A percentile compares a stretch with the other conserved stretches of the same genome.
Evolutionary conservation across 805 yeast species (phyloP).

Genomic region (Starmerella etchellsii): DNA sequence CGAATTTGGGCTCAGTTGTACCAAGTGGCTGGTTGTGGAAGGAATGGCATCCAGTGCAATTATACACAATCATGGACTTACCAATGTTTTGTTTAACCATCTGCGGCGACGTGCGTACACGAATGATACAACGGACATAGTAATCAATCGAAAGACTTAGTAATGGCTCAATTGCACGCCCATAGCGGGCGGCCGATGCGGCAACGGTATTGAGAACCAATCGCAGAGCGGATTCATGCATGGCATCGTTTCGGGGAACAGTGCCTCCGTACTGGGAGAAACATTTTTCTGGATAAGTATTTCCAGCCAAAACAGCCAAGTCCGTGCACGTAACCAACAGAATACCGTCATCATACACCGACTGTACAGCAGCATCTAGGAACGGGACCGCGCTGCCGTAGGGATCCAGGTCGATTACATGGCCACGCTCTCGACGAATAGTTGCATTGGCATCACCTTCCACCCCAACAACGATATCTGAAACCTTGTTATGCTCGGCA

Average conservation of each 20-base stretch:
- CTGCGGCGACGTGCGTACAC: constrained; percentile 64
- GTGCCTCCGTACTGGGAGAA: constrained; percentile 90
- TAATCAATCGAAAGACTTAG: constrained; percentile 80
- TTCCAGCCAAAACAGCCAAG: constrained; percentile 88
- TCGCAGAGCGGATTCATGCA: constrained; percentile 88
- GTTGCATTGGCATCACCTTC: constrained; percentile 83
- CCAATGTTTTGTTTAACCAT: constrained; percentile 69
- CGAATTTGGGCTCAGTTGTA: constrained; percentile 40
- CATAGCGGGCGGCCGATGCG: constrained; percentile 78
- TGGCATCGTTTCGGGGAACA: constrained; percentile 69
- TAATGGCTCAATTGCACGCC: constrained; percentile 75
- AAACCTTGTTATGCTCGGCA: constrained; percentile 51
- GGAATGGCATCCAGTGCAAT: constrained; percentile 81
- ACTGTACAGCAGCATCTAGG: constrained; percentile 78
- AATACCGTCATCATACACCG: constrained; percentile 72
- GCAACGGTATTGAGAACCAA: constrained; percentile 66
- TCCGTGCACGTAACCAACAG: constrained; percentile 92
- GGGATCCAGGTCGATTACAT: constrained; percentile 89
- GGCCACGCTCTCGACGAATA: constrained; percentile 53
- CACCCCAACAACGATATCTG: constrained; percentile 46
- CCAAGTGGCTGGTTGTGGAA: constrained; percentile 65
- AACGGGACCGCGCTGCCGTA: constrained; percentile 97
- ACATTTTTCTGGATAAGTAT: constrained; percentile 93
- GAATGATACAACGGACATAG: constrained; percentile 74
- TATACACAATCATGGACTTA: constrained; percentile 62